Base-by-base conservation (phyloP, 768 basidiomycete species). In the Naematelia encephala region DNA sequence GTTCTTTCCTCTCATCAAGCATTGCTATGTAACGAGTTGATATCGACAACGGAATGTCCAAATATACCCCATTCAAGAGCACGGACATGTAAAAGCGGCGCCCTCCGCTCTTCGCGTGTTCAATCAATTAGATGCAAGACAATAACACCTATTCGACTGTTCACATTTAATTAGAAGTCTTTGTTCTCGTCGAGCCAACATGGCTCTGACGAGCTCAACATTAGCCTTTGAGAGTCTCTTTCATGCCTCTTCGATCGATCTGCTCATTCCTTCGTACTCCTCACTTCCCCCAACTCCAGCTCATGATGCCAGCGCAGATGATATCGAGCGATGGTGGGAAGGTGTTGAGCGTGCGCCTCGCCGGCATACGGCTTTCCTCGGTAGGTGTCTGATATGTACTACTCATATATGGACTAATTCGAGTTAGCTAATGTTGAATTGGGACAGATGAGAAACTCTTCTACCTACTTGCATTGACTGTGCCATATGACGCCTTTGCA, bases 381-480 rank as follows among this genome's bases (percentile, higher is more conserved):
- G 67, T 69, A 22, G 57, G 62, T 43, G 4, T 4, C 5, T 21
- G 29, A 28, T 48, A 47, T 26, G 23, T 28, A 2, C 19, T 42
- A 25, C 26, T 14, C 28, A 45, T 34, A 26, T 54, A 28, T 39
- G 5, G 29, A 5, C 22, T 46, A 27, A 26, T 13, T 56, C 14
- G 60, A 8, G 10, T 14, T 10, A 5, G 23, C n/a, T 54, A 29
- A 46, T 10, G 45, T 12, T 4, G 14, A 19, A n/a, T n/a, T n/a
- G n/a, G n/a, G 25, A 14, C 45, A 72, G 70, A 72, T 58, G 70
- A 72, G 56, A 67, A 67, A 56, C 61, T 72, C 13, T 53, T 61
- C 21, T 72, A 72, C 46, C 54, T 64, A 43, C 47, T 72, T 3
- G 53, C 61, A 12, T 30, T 72, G 26, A 44, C 21, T 42, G 49